Evolutionary conservation across 1,284 basidiomycete species (phyloP), one percentile per base, ranked within the genome.

Genomic region (Microbotryum scabiosae): DNA sequence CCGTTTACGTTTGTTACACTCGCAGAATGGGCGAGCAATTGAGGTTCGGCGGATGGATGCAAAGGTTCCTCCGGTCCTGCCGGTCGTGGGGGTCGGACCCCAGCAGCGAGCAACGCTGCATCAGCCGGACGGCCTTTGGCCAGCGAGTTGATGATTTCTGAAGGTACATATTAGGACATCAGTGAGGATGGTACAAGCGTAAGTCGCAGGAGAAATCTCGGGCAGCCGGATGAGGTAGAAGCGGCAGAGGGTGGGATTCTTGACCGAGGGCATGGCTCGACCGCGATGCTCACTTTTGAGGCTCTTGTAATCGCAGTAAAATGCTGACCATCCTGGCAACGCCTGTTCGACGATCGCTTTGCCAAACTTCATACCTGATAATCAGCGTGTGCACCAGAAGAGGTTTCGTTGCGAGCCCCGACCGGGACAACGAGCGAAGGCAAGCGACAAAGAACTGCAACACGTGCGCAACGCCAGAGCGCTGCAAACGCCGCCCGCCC

Each of bases 281-380:
- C 10, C 10, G 8, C 20, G 46, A 51, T 74, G 49, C 30, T 76
- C 79, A 75, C 94, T 94, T 79, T 96, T 96, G 75, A 96, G 81
- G 70, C 87, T 87, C 80, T 98, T 99, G 82, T 99, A 99, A 79
- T 98, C 96, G 69, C 97, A 84, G 77, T 98, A 98, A 79, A 90
- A 92, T 32, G 82, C 77, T 25, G 89, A 90, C 96, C 96, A 99
- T 78, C 93, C 93, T 57, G 96, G 92, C 60, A 97, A 86, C 78
- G 97, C 92, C 76, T 94, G 88, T 43, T 88, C 86, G 76, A 94
- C 91, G 69, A 99, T 92, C 70, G 92, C 88, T 79, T 99, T 99
- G 71, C 96, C 96, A 76, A 99, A 99, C 93, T 98, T 69, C 55
- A 65, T 66, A 30, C 3, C 21, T 48, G 18, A n/a, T 1, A 18